Evolutionary conservation across 352 stramenopile species (phyloP).

Genomic region (Pythium sp.): DNA sequence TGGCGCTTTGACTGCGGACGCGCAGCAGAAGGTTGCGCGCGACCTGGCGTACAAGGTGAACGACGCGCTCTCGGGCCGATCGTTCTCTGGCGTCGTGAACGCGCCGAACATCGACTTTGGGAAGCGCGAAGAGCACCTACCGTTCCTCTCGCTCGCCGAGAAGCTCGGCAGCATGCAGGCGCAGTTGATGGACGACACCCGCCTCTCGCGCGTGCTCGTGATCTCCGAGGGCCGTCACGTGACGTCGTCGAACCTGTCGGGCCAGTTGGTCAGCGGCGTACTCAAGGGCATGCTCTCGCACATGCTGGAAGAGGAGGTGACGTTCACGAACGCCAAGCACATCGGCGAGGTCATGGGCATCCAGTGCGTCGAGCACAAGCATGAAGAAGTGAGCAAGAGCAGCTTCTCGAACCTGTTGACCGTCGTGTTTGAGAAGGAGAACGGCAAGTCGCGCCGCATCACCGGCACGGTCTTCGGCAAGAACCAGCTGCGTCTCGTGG

Average conservation of each 20-base stretch:
- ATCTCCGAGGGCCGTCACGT: conserved; percentile 78
- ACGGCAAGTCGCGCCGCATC: conserved; percentile 56
- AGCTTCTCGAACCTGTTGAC: conserved; percentile 91
- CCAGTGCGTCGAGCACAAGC: conserved; percentile 87
- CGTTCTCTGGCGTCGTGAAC: conserved; percentile 94
- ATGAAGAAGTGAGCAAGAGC: conserved; percentile 64
- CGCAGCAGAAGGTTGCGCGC: conserved; percentile 91
- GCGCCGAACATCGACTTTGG: conserved; percentile 92
- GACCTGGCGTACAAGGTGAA: conserved; percentile 91
- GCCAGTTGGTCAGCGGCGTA: conserved; percentile 85
- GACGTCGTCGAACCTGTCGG: conserved; percentile 76
- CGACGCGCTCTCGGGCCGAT: conserved; percentile 90
- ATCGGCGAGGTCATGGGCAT: conserved; percentile 90
- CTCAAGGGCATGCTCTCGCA: conserved; percentile 90
- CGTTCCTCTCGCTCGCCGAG: conserved; percentile 88
- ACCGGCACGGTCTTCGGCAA: conserved; percentile 89
- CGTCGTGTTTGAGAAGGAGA: conserved; percentile 90
- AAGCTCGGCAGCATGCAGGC: conserved; percentile 89
- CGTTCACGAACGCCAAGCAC: conserved; percentile 84
- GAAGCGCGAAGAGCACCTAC: conserved; percentile 68
- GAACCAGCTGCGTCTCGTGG: conserved; percentile 83
- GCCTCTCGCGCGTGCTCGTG: conserved; percentile 67
- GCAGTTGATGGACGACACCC: conserved; percentile 76
- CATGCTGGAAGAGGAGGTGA: conserved; percentile 90
- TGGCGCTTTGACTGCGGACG: conserved; percentile 92